Conservation (phyloP, 495 filamentous ascomycete genomes). For the Achaetomiella virescens region DNA sequence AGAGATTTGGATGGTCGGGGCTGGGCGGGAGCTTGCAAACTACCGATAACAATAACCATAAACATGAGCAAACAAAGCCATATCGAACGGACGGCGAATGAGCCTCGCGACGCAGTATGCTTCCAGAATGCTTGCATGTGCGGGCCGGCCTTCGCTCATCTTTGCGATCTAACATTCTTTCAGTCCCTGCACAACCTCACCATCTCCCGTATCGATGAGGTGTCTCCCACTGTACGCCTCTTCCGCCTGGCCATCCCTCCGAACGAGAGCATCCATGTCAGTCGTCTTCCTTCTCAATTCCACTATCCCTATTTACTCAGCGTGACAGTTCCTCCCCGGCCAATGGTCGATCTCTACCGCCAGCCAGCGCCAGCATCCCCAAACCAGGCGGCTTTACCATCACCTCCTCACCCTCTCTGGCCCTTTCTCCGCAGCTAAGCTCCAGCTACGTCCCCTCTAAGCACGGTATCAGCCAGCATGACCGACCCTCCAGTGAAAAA, state of each 20-base stretch:
- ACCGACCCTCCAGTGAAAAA: slow-evolving; percentile 43
- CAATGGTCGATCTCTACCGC: slow-evolving; percentile 85
- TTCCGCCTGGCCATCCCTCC: slow-evolving; percentile 31
- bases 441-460: not conserved
- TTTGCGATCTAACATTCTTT: slow-evolving; percentile 17
- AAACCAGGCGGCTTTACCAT: slow-evolving; percentile 82
- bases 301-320: slow-evolving; percentile 8
- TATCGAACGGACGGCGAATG: slow-evolving; percentile 61
- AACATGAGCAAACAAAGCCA: slow-evolving; percentile 33
- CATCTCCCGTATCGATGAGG: slow-evolving; percentile 28
- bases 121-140: not conserved
- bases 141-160: not conserved
- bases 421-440: slow-evolving; percentile 36
- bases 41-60: not conserved
- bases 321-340: slow-evolving; percentile 64
- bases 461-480: too few relatives aligned
- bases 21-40: not conserved
- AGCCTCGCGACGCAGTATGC: slow-evolving; percentile 55
- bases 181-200: slow-evolving; percentile 37
- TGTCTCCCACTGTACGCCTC: slow-evolving; percentile 33
- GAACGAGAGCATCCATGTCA: slow-evolving; percentile 6
- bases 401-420: slow-evolving; percentile 59
- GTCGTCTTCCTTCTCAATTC: not conserved
- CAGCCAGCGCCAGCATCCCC: slow-evolving; percentile 54
- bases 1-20: not conserved